Conservation (phyloP, 2,329 filamentous ascomycete species). For the Fonsecaea monophora region DNA sequence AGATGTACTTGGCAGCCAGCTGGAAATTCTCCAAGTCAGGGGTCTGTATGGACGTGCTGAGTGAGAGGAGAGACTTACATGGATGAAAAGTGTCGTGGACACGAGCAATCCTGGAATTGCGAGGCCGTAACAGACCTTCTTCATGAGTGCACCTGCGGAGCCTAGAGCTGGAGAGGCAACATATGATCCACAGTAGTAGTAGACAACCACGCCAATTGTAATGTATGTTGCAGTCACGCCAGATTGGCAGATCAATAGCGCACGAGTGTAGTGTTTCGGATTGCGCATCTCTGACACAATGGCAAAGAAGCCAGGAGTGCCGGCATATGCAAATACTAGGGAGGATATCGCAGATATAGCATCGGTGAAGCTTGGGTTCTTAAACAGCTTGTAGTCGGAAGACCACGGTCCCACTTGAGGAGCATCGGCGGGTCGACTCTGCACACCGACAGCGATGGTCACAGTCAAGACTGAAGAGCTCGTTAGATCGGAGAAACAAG, state of each 20-base stretch:
- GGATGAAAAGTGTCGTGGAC: conserved; percentile 48
- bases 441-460: conserved; percentile 46
- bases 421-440: conserved; percentile 47
- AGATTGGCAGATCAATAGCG: conserved; percentile 49
- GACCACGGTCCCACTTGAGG: conserved; percentile 41
- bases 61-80: conserved; percentile 13
- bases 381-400: conserved; percentile 41
- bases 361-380: conserved; percentile 45
- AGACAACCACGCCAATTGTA: conserved; percentile 44
- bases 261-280: conserved; percentile 45
- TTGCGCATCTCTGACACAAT: conserved; percentile 47
- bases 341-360: conserved; percentile 47
- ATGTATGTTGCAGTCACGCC: conserved; percentile 46
- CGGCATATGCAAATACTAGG: conserved; percentile 53
- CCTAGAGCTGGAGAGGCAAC: conserved; percentile 46
- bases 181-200: conserved; percentile 45
- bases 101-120: conserved; percentile 49
- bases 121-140: conserved; percentile 45
- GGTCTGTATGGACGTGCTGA: no score
- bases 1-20: conserved; percentile 46
- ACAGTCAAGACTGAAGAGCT: conserved; percentile 58
- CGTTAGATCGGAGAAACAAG: conserved; percentile 49
- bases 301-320: conserved; percentile 51
- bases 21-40: no score
- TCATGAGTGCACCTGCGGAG: conserved; percentile 43